Conservation (phyloP, 495 filamentous ascomycete genomes). For the Penicillium paxilli region DNA sequence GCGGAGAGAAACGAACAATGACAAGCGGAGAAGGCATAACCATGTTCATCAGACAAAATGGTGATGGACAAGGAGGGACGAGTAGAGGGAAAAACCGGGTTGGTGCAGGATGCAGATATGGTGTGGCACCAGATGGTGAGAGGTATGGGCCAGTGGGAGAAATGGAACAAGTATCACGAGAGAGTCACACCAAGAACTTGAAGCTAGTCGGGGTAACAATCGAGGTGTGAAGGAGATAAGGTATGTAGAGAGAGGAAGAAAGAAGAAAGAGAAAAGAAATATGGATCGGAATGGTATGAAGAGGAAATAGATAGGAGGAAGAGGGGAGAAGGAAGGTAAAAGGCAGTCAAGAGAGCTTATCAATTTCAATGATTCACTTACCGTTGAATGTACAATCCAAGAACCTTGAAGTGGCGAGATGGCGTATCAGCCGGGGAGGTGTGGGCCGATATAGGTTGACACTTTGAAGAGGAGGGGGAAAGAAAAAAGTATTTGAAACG, state of each 20-base stretch:
- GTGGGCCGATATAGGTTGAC: conserved; percentile 8
- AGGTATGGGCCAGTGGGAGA: conserved; percentile 22
- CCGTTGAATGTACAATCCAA: no score
- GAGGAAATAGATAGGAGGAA: no score
- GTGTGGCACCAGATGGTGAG: conserved; percentile 20
- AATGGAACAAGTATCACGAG: conserved; percentile 18
- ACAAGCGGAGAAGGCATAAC: conserved; percentile 16
- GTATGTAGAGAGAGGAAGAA: neutral
- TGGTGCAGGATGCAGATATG: conserved; percentile 17
- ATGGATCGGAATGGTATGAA: no score
- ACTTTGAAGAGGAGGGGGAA: neutral
- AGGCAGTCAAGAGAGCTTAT: no score
- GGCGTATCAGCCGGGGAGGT: conserved; percentile 4
- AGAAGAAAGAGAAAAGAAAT: neutral
- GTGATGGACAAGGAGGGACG: conserved; percentile 8
- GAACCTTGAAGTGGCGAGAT: conserved; percentile 14
- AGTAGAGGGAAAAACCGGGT: conserved; percentile 8
- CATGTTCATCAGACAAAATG: conserved; percentile 16
- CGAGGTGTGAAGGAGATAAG: neutral
- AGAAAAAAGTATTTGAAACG: neutral
- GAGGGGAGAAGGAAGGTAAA: neutral
- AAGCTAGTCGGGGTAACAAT: conserved; percentile 1
- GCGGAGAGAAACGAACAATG: conserved; percentile 9
- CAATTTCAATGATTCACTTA: no score
- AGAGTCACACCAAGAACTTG: conserved; percentile 22